Evolutionary conservation across 495 filamentous ascomycete species (phyloP).

Genomic region (Cercophora newfieldiana): DNA sequence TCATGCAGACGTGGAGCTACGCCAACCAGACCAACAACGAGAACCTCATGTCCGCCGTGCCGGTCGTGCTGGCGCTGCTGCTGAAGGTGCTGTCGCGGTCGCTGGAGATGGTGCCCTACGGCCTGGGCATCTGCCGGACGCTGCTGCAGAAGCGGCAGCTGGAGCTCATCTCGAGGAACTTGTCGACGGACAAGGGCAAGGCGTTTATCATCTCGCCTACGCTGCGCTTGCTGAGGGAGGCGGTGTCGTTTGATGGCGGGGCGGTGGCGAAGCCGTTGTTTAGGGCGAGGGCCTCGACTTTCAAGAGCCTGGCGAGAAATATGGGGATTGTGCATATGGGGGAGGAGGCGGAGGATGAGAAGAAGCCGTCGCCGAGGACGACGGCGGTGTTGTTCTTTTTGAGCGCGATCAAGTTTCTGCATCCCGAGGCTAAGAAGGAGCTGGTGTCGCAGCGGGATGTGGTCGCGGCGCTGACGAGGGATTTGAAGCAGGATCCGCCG

Average conservation of each 20-base stretch:
- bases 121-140: conserved; percentile 69
- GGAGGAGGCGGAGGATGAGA: conserved; percentile 51
- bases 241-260: conserved; percentile 78
- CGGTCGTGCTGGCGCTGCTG: conserved; percentile 73
- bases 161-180: conserved; percentile 67
- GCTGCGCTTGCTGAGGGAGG: conserved; percentile 75
- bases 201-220: conserved; percentile 83
- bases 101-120: conserved; percentile 69
- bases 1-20: conserved; percentile 79
- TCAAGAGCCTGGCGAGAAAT: conserved; percentile 68
- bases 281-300: conserved; percentile 65
- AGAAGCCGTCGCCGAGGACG: conserved; percentile 69
- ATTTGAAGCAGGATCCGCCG: conserved; percentile 70
- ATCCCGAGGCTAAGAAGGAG: conserved; percentile 68
- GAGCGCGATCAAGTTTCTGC: conserved; percentile 68
- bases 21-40: conserved; percentile 72
- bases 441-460: conserved; percentile 73
- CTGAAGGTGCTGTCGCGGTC: conserved; percentile 69
- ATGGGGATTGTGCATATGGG: conserved; percentile 55
- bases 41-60: conserved; percentile 68
- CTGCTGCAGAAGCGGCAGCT: conserved; percentile 72
- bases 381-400: conserved; percentile 76
- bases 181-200: conserved; percentile 72
- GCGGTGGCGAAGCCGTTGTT: conserved; percentile 70
- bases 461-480: conserved; percentile 64